Percentiles rank a stretch among this genome's conserved stretches.
These are phyloP conservation scores for Corymbia maculata DNA, from an alignment of 345 rosid genomes.

Conservation along the genomic window DNA sequence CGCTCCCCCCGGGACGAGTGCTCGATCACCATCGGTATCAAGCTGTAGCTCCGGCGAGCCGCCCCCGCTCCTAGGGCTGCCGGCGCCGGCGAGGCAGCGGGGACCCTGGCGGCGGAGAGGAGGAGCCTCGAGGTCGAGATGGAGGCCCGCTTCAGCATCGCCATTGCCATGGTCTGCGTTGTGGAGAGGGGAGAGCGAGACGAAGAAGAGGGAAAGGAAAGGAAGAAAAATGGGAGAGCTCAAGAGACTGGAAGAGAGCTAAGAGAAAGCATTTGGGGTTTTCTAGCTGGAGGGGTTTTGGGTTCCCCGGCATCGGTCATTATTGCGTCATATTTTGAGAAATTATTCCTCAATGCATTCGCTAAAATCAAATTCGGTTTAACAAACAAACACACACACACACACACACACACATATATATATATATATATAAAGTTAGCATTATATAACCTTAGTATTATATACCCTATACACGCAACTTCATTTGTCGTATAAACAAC, in stretches of 20 bases:
- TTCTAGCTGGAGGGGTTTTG: not conserved
- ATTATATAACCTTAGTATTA: too few species aligned
- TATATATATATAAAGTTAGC: too few species aligned
- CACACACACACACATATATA: not conserved
- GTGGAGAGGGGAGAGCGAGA: not conserved
- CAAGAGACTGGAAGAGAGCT: too few species aligned
- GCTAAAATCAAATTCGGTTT: not conserved
- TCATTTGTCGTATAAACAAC: not conserved
- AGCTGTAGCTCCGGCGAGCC: constrained; percentile 37
- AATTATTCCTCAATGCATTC: not conserved
- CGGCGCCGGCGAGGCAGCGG: not conserved
- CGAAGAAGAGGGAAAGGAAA: not conserved
- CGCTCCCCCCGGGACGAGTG: constrained; percentile 98
- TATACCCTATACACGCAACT: not conserved
- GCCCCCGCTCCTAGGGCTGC: not conserved
- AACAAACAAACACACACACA: too few species aligned
- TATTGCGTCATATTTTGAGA: not conserved
- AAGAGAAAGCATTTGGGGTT: not conserved
- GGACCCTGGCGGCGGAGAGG: not conserved
- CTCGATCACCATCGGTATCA: constrained; percentile 95
- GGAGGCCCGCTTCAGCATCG: not conserved
- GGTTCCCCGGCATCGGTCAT: not conserved
- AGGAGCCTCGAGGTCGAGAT: not conserved
- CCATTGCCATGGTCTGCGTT: not conserved
- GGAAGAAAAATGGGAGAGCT: not conserved